A percentile compares a stretch with the other conserved stretches of the same genome.
Conservation (phyloP, 805 yeast genomes). For the Ogataea zsoltii region DNA sequence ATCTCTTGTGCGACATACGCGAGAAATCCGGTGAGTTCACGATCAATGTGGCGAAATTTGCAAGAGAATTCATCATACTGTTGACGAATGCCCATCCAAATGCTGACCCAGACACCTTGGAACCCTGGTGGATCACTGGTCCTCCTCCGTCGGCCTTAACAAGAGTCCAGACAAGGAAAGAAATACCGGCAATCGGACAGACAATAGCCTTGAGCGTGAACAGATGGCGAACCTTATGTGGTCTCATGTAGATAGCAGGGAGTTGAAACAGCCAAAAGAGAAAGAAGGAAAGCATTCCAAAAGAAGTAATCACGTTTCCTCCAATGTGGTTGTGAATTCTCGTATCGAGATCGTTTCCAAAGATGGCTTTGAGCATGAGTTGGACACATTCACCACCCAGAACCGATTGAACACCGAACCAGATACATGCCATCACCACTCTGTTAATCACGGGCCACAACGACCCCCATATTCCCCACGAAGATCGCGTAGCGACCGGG, state of each 20-base stretch:
- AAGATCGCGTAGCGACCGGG: constrained; percentile 78
- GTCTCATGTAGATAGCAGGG: constrained; percentile 80
- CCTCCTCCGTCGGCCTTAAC: constrained; percentile 82
- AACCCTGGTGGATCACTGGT: constrained; percentile 59
- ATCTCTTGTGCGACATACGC: constrained; percentile 67
- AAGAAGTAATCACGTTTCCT: constrained; percentile 53
- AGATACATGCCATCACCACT: constrained; percentile 73
- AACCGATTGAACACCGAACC: constrained; percentile 88
- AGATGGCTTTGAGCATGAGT: constrained; percentile 73
- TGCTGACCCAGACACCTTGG: constrained; percentile 55
- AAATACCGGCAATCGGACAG: constrained; percentile 83
- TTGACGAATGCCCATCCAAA: constrained; percentile 83
- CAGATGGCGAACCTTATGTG: constrained; percentile 81
- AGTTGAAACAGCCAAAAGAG: constrained; percentile 78
- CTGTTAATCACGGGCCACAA: constrained; percentile 88
- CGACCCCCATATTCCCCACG: constrained; percentile 86
- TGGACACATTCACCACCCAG: constrained; percentile 85
- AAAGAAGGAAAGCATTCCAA: constrained; percentile 73
- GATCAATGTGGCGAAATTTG: constrained; percentile 35
- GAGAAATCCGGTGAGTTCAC: constrained; percentile 89
- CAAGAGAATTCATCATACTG: constrained; percentile 71
- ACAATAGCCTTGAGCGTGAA: constrained; percentile 79
- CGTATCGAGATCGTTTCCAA: constrained; percentile 61
- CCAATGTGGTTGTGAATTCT: constrained; percentile 65
- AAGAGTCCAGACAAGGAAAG: constrained; percentile 80